Conservation (phyloP, 306 rosid genomes). For the Quercus robur region DNA sequence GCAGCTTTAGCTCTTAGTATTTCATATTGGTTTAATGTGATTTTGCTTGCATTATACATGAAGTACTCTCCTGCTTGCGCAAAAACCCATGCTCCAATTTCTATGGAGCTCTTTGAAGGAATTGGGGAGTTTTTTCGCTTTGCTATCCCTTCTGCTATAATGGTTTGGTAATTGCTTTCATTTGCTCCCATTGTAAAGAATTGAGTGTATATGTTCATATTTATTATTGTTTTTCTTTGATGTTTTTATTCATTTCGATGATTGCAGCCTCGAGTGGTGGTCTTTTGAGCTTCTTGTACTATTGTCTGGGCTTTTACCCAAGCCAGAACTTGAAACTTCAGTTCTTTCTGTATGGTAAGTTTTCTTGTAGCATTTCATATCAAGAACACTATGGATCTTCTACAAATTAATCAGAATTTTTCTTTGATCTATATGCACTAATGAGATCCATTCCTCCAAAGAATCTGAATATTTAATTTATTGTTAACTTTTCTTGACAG, state of each 20-base stretch:
- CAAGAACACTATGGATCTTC: not conserved
- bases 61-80: slow-evolving; percentile 49
- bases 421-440: not conserved
- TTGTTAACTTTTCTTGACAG: slow-evolving; percentile 34
- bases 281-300: slow-evolving; percentile 59
- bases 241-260: slow-evolving; percentile 6
- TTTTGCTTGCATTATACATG: slow-evolving; percentile 52
- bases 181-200: not conserved
- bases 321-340: slow-evolving; percentile 81
- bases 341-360: slow-evolving; percentile 72
- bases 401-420: not conserved
- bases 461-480: slow-evolving; percentile 1
- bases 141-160: slow-evolving; percentile 70
- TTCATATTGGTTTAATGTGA: slow-evolving; percentile 66
- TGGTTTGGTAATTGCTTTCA: slow-evolving; percentile 55
- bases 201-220: not conserved
- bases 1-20: slow-evolving; percentile 69
- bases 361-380: not conserved
- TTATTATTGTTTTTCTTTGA: not conserved
- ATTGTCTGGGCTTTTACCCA: slow-evolving; percentile 72
- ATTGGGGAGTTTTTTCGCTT: slow-evolving; percentile 54
- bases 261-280: slow-evolving; percentile 66
- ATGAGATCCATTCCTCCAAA: not conserved
- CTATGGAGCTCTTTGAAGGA: slow-evolving; percentile 53
- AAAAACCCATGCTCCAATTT: slow-evolving; percentile 44